These are phyloP conservation scores for Termitomyces sp. DNA, from an alignment of 768 basidiomycete genomes.

Conservation along the genomic window DNA sequence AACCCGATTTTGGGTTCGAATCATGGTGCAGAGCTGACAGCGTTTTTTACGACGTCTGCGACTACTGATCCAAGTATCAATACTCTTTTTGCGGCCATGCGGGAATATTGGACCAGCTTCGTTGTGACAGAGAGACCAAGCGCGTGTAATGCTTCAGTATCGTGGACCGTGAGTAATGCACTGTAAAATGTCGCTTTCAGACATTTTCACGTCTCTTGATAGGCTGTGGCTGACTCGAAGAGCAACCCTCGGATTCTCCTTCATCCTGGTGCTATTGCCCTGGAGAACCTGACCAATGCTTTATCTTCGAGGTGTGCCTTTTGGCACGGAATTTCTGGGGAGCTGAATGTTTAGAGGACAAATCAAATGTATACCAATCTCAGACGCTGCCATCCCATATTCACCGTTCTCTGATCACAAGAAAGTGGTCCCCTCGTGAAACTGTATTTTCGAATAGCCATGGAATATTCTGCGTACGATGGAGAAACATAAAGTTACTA, in stretches of 20 bases:
- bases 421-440: neutral
- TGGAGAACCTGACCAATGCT: conserved; percentile 17
- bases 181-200: neutral
- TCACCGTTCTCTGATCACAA: neutral
- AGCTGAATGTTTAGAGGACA: conserved; percentile 15
- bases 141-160: conserved; percentile 9
- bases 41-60: conserved; percentile 26
- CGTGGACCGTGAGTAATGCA: conserved; percentile 24
- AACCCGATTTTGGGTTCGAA: conserved; percentile 32
- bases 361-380: neutral
- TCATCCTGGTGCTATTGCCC: conserved; percentile 19
- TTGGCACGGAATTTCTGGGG: conserved; percentile 22
- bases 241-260: conserved; percentile 25
- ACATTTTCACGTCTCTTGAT: neutral
- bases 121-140: conserved; percentile 26
- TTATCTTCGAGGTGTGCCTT: conserved; percentile 22
- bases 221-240: conserved; percentile 15
- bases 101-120: conserved; percentile 34
- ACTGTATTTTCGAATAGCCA: neutral
- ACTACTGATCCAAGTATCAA: conserved; percentile 20
- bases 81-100: conserved; percentile 30
- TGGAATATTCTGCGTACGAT: neutral
- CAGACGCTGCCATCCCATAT: too few relatives aligned
- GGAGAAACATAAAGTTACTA: neutral
- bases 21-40: conserved; percentile 31